Evolutionary conservation across 2,329 filamentous ascomycete species (phyloP).

Genomic region (Neofusicoccum cordaticola): DNA sequence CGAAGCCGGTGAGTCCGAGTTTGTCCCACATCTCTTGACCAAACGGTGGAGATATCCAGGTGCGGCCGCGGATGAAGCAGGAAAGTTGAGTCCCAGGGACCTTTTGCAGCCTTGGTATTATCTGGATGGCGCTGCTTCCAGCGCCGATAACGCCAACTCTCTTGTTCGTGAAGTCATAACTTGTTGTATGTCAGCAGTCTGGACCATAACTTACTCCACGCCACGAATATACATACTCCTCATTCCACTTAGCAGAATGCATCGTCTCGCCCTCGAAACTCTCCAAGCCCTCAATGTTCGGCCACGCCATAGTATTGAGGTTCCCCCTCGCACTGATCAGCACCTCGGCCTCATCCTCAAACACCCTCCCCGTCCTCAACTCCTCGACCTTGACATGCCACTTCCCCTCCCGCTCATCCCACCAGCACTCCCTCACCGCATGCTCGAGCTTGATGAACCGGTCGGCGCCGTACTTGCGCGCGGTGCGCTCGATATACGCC

Average conservation of each 20-base stretch:
- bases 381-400: conserved; percentile 38
- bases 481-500: conserved; percentile 33
- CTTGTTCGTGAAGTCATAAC: conserved; percentile 33
- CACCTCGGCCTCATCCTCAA: conserved; percentile 29
- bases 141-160: conserved; percentile 35
- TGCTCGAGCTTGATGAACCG: conserved; percentile 38
- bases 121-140: conserved; percentile 41
- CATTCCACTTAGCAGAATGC: conserved; percentile 36
- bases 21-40: conserved; percentile 29
- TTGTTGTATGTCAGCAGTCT: conserved; percentile 14
- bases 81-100: conserved; percentile 29
- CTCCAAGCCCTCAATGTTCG: conserved; percentile 31
- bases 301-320: conserved; percentile 33
- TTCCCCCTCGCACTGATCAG: conserved; percentile 33
- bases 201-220: background rate
- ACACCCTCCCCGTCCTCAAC: conserved; percentile 27
- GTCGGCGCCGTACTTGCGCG: conserved; percentile 36
- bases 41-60: conserved; percentile 37
- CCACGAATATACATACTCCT: conserved; percentile 23
- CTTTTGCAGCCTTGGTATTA: conserved; percentile 39
- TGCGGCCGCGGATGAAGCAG: conserved; percentile 34
- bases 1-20: conserved; percentile 34
- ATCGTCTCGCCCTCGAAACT: conserved; percentile 34
- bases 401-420: conserved; percentile 32
- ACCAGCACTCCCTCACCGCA: conserved; percentile 33